A percentile compares a stretch with the other conserved stretches of the same genome.
Conservation (phyloP, 2,329 filamentous ascomycete genomes). For the Trichoderma arundinaceum region DNA sequence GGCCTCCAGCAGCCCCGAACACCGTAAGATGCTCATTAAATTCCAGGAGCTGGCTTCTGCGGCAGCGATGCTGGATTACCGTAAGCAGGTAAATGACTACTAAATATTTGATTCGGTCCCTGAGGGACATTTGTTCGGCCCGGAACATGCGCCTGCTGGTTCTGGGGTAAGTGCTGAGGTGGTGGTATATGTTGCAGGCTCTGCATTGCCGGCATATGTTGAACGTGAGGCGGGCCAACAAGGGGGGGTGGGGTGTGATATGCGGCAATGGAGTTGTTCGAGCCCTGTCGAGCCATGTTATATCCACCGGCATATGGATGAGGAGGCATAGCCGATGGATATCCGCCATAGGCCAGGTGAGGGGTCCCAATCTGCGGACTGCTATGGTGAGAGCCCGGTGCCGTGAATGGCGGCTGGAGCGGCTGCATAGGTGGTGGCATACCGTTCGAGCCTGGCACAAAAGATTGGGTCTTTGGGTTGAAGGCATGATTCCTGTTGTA, state of each 20-base stretch:
- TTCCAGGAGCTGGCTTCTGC: slow-evolving; percentile 61
- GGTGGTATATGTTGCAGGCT: slow-evolving; percentile 48
- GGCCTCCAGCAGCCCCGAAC: slow-evolving; percentile 36
- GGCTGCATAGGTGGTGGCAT: slow-evolving; percentile 56
- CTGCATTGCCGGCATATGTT: slow-evolving; percentile 50
- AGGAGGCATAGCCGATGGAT: slow-evolving; percentile 52
- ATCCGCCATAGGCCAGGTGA: slow-evolving; percentile 57
- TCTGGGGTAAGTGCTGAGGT: slow-evolving; percentile 52
- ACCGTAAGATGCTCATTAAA: slow-evolving; percentile 47
- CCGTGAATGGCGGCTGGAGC: slow-evolving; percentile 55
- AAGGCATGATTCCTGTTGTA: slow-evolving; percentile 80
- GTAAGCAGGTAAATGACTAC: slow-evolving; percentile 60
- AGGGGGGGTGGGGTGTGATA: slow-evolving; percentile 51
- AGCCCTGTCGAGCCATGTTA: slow-evolving; percentile 62
- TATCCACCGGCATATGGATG: slow-evolving; percentile 55
- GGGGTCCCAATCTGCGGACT: slow-evolving; percentile 60
- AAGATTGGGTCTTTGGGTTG: slow-evolving; percentile 92
- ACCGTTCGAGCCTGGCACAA: slow-evolving; percentile 69
- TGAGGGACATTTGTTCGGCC: slow-evolving; percentile 54
- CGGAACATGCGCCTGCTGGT: slow-evolving; percentile 49
- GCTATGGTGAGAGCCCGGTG: slow-evolving; percentile 56
- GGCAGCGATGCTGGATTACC: slow-evolving; percentile 65
- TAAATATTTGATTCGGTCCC: slow-evolving; percentile 54
- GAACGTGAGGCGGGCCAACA: slow-evolving; percentile 40
- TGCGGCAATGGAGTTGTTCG: slow-evolving; percentile 58